These are phyloP conservation scores for Syzygium malaccense DNA, from an alignment of 441 rosid genomes.

Conservation along the genomic window DNA sequence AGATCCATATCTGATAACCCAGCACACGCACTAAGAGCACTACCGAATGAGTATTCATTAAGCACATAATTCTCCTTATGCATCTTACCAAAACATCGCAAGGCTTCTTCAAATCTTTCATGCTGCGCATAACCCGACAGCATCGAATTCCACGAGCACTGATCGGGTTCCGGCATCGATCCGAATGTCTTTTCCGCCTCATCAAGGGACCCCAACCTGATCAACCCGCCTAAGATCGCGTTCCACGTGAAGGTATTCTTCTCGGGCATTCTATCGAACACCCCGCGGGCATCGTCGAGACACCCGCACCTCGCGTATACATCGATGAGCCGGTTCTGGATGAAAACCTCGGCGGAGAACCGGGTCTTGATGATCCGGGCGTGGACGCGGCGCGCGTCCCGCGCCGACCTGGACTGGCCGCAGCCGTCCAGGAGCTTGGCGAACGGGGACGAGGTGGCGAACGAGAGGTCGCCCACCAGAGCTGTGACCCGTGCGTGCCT, in stretches of 20 bases:
- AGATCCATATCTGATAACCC: slow-evolving; percentile 30
- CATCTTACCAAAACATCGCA: slow-evolving; percentile 49
- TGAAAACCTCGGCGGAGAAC: slow-evolving; percentile 38
- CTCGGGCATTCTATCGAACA: slow-evolving; percentile 57
- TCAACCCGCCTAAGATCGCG: slow-evolving; percentile 32
- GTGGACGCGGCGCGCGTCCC: slow-evolving; percentile 34
- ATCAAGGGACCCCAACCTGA: slow-evolving; percentile 39
- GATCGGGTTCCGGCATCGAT: slow-evolving; percentile 51
- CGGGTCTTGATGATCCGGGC: slow-evolving; percentile 42
- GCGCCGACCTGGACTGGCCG: slow-evolving; percentile 30
- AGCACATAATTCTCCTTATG: slow-evolving; percentile 37
- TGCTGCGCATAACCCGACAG: slow-evolving; percentile 65
- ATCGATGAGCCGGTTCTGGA: slow-evolving; percentile 59
- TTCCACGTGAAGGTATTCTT: slow-evolving; percentile 62
- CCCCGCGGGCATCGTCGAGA: slow-evolving; percentile 29
- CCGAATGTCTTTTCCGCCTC: slow-evolving; percentile 39
- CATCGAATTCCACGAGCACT: slow-evolving; percentile 76
- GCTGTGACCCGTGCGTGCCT: slow-evolving; percentile 29
- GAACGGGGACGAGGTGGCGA: slow-evolving; percentile 42
- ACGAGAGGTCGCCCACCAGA: slow-evolving; percentile 22
- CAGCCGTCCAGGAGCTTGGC: slow-evolving; percentile 56
- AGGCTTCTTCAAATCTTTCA: slow-evolving; percentile 45
- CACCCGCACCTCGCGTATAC: slow-evolving; percentile 48
- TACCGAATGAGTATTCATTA: slow-evolving; percentile 57
- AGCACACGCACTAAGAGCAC: slow-evolving; percentile 61